Evolutionary conservation across 192 early-diverging fungal species (phyloP).

Genomic region (Chytriomyces confervae): DNA sequence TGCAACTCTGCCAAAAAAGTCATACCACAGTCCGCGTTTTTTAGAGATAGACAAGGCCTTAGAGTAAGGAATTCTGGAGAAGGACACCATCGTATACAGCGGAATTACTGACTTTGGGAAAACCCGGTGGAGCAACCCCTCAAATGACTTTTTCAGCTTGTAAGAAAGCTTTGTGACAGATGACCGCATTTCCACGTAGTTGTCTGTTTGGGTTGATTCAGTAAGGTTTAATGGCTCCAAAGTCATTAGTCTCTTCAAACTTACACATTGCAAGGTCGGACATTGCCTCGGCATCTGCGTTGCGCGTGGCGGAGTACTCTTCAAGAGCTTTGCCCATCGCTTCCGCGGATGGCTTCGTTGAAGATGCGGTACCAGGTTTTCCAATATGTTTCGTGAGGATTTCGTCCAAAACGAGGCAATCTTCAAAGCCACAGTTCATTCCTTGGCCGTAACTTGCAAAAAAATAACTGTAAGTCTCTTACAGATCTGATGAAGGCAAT

Average conservation of each 20-base stretch:
- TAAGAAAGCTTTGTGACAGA: slow-evolving; percentile 78
- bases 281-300: slow-evolving; percentile 82
- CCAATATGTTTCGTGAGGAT: slow-evolving; percentile 50
- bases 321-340: slow-evolving; percentile 68
- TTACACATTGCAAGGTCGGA: slow-evolving; percentile 82
- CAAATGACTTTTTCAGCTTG: slow-evolving; percentile 78
- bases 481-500: too few relatives aligned
- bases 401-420: slow-evolving; percentile 75
- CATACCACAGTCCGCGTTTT: slow-evolving; percentile 36
- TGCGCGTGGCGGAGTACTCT: slow-evolving; percentile 72
- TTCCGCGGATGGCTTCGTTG: slow-evolving; percentile 38
- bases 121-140: slow-evolving; percentile 73
- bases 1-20: slow-evolving; percentile 9
- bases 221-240: neutral
- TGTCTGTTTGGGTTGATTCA: slow-evolving; percentile 51
- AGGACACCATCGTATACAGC: slow-evolving; percentile 97
- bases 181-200: slow-evolving; percentile 94
- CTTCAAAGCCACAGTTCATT: slow-evolving; percentile 99
- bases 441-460: slow-evolving; percentile 74
- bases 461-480: too few relatives aligned
- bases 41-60: slow-evolving; percentile 51
- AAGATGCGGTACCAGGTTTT: neutral
- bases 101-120: slow-evolving; percentile 75
- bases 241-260: neutral
- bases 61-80: slow-evolving; percentile 86